Conservation (phyloP, 1,139 yeast species). For the Sugiyamaella pinicola region DNA sequence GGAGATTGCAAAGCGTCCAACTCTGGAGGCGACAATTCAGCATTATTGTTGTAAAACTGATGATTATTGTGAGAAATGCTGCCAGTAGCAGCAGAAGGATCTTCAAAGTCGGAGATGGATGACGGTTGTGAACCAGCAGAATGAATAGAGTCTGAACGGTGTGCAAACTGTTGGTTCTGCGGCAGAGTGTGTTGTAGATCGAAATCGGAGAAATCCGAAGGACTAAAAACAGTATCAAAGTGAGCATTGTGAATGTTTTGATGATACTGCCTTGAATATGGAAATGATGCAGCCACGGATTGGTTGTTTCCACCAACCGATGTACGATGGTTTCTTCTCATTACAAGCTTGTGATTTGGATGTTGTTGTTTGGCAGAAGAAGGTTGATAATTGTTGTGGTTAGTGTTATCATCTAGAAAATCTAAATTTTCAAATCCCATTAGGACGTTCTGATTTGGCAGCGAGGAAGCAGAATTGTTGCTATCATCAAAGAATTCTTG, state of each 20-base stretch:
- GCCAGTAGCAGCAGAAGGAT: background rate
- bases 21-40: constrained; percentile 26
- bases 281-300: constrained; percentile 5
- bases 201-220: constrained; percentile 11
- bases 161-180: constrained; percentile 1
- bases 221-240: background rate
- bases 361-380: background rate
- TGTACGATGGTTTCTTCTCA: constrained; percentile 13
- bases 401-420: background rate
- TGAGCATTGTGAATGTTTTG: background rate
- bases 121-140: constrained; percentile 8
- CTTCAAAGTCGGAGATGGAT: constrained; percentile 8
- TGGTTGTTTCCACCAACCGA: background rate
- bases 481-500: constrained; percentile 8
- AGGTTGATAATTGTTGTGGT: background rate
- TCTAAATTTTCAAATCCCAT: constrained; percentile 2
- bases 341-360: constrained; percentile 8
- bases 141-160: constrained; percentile 13
- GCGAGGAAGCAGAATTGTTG: background rate
- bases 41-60: constrained; percentile 1
- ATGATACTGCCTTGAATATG: constrained; percentile 6
- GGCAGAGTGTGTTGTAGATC: constrained; percentile 2
- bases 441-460: constrained; percentile 1
- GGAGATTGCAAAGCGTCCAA: constrained; percentile 22
- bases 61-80: background rate